Evolutionary conservation across 306 rosid species (phyloP).

Genomic region (Datisca glomerata): DNA sequence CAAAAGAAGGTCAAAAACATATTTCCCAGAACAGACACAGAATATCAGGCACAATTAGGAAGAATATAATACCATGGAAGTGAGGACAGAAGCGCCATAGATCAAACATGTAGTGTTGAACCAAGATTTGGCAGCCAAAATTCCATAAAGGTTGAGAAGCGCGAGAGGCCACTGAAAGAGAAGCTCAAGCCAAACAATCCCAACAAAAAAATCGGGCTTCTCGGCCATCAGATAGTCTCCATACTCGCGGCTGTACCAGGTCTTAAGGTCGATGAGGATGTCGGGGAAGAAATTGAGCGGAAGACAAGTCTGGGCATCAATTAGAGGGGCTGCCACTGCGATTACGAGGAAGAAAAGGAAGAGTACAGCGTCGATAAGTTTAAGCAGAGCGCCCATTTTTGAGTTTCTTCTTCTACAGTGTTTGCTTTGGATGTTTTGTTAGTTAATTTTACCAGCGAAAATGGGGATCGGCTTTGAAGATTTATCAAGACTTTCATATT

Average conservation of each 20-base stretch:
- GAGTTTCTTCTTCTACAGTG: too few relatives aligned
- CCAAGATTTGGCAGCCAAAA: constrained; percentile 47
- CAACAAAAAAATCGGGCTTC: constrained; percentile 56
- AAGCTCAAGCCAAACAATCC: constrained; percentile 57
- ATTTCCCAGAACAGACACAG: not conserved
- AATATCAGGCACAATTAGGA: not conserved
- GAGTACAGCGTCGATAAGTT: too few relatives aligned
- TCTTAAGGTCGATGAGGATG: constrained; percentile 25
- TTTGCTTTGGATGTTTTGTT: too few relatives aligned
- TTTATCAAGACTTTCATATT: too few relatives aligned
- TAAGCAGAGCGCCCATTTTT: too few relatives aligned
- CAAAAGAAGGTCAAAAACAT: not conserved
- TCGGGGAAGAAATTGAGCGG: constrained; percentile 35
- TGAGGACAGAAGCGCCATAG: constrained; percentile 39
- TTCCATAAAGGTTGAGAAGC: constrained; percentile 44
- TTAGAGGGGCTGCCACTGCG: constrained; percentile 36
- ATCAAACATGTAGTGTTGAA: constrained; percentile 68
- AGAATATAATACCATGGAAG: constrained; percentile 48
- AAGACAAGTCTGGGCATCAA: constrained; percentile 44
- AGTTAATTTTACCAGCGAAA: too few relatives aligned
- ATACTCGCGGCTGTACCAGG: constrained; percentile 27
- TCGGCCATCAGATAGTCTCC: constrained; percentile 43
- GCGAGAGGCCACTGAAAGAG: constrained; percentile 69
- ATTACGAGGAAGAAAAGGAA: constrained; percentile 27
- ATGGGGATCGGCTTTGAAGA: too few relatives aligned